phyloP scores from a whole-genome alignment of 805 yeast genomes.

The Kluyveromyces siamensis region DNA sequence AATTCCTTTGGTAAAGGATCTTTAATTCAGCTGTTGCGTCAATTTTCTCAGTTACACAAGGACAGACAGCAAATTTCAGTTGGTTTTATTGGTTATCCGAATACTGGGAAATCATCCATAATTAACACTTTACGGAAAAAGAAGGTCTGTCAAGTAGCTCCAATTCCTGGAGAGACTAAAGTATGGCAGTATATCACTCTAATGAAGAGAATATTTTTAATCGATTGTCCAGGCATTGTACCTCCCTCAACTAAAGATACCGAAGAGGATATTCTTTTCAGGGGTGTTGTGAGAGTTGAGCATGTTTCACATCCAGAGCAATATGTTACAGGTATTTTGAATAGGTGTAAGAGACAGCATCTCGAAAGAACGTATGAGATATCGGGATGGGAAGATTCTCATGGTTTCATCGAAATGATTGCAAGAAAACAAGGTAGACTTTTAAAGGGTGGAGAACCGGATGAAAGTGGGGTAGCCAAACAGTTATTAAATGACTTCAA shows the following conservation, averaged over 20 bases:
- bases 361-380: slow-evolving; percentile 92
- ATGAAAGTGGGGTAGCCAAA: slow-evolving; percentile 87
- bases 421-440: slow-evolving; percentile 92
- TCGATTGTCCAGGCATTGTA: slow-evolving; percentile 98
- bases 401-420: slow-evolving; percentile 79
- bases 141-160: slow-evolving; percentile 95
- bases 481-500: slow-evolving; percentile 88
- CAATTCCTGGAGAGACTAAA: slow-evolving; percentile 97
- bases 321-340: slow-evolving; percentile 78
- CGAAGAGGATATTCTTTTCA: slow-evolving; percentile 82
- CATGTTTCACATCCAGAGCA: slow-evolving; percentile 94
- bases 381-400: slow-evolving; percentile 73
- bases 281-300: slow-evolving; percentile 99
- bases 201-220: slow-evolving; percentile 90
- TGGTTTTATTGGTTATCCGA: slow-evolving; percentile 96
- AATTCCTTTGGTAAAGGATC: slow-evolving; percentile 98
- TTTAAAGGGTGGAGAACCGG: slow-evolving; percentile 96
- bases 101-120: slow-evolving; percentile 95
- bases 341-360: slow-evolving; percentile 80
- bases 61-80: slow-evolving; percentile 95
- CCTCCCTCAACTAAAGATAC: slow-evolving; percentile 89
- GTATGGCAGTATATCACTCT: slow-evolving; percentile 98
- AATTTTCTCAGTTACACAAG: slow-evolving; percentile 79
- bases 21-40: slow-evolving; percentile 84
- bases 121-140: slow-evolving; percentile 89